Evolutionary conservation across 192 early-diverging fungal genomes (phyloP).

Genomic region (Funneliformis mosseae): DNA sequence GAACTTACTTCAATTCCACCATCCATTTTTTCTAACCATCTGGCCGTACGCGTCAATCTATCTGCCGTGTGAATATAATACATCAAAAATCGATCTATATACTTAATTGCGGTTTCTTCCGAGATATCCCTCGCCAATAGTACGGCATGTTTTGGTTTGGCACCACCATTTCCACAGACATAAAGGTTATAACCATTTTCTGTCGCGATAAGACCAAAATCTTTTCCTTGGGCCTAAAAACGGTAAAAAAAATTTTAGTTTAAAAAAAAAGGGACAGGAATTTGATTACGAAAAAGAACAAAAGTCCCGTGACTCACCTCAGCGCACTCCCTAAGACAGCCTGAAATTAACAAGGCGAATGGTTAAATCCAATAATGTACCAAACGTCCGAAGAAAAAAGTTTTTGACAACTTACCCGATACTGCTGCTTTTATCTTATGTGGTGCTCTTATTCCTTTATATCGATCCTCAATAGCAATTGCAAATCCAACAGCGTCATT

Average conservation of each 20-base stretch:
- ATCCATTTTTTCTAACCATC: conserved; percentile 70
- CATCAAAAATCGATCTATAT: conserved; percentile 70
- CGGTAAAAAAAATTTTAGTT: no score
- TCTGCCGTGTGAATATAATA: conserved; percentile 72
- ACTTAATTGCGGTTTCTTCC: conserved; percentile 55
- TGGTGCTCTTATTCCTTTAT: conserved; percentile 69
- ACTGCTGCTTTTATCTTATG: conserved; percentile 72
- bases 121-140: conserved; percentile 56
- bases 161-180: conserved; percentile 69
- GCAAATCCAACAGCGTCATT: conserved; percentile 72
- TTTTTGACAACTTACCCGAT: conserved; percentile 25
- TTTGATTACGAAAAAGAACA: background rate
- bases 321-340: conserved; percentile 66
- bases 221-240: conserved; percentile 39
- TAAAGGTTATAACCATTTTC: conserved; percentile 74
- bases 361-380: no score
- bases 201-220: conserved; percentile 62
- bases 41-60: conserved; percentile 60
- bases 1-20: conserved; percentile 59
- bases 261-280: background rate
- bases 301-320: conserved; percentile 26
- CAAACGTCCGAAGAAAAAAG: no score
- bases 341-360: conserved; percentile 1
- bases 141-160: conserved; percentile 67
- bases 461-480: conserved; percentile 62